Conservation (phyloP, 805 yeast genomes). For the Candida oleophila region DNA sequence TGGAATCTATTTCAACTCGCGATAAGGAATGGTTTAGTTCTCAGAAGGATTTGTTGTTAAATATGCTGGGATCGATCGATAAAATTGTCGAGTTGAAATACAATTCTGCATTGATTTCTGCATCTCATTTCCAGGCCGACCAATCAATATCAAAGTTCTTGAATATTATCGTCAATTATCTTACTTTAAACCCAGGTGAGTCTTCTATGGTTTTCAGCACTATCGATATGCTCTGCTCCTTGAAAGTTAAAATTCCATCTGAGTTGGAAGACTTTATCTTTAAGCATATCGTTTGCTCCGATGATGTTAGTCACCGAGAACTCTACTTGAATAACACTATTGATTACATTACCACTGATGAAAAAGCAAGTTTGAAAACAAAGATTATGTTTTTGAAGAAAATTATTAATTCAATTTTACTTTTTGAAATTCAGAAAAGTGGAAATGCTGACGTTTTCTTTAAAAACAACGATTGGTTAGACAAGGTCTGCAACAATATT, state of each 20-base stretch:
- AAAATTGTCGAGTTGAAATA: constrained; percentile 43
- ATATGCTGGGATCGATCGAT: constrained; percentile 42
- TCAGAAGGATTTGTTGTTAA: constrained; percentile 46
- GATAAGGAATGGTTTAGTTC: constrained; percentile 59
- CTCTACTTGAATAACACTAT: constrained; percentile 52
- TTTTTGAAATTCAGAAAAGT: constrained; percentile 54
- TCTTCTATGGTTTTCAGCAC: constrained; percentile 28
- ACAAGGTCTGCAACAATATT: constrained; percentile 55
- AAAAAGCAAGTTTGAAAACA: constrained; percentile 44
- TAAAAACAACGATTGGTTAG: constrained; percentile 54
- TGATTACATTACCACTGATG: constrained; percentile 45
- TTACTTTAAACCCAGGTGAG: constrained; percentile 23
- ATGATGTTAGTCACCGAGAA: constrained; percentile 47
- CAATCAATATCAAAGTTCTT: constrained; percentile 70
- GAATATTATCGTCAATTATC: constrained; percentile 26
- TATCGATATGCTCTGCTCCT: constrained; percentile 38
- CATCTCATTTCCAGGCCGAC: constrained; percentile 66
- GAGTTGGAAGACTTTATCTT: constrained; percentile 59
- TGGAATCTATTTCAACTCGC: constrained; percentile 49
- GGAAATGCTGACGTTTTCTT: constrained; percentile 51
- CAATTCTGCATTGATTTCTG: constrained; percentile 48
- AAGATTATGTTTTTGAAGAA: constrained; percentile 56
- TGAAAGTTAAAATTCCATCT: constrained; percentile 46
- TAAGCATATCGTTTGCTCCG: constrained; percentile 50
- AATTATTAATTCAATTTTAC: constrained; percentile 63